Conservation (phyloP, 2,329 filamentous ascomycete genomes). For the Fusarium graminum region DNA sequence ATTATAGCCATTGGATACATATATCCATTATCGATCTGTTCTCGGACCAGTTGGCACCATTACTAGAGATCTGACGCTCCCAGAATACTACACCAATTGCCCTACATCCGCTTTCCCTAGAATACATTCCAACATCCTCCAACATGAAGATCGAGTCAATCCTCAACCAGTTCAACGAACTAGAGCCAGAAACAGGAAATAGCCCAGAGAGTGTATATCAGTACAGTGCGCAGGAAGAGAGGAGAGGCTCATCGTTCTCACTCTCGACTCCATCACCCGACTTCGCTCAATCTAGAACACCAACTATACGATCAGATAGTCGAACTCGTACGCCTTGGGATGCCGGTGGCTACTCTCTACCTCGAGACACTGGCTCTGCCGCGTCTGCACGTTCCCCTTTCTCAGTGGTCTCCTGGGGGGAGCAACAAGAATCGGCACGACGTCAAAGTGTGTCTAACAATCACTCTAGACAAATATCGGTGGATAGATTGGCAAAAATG, state of each 20-base stretch:
- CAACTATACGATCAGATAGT: constrained; percentile 39
- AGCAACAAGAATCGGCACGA: constrained; percentile 43
- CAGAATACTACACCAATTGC: constrained; percentile 16
- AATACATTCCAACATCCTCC: constrained; percentile 6
- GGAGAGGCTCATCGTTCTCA: constrained; percentile 36
- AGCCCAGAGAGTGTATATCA: constrained; percentile 25
- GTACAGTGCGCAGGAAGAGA: constrained; percentile 12
- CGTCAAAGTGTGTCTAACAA: constrained; percentile 28
- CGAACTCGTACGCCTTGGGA: constrained; percentile 63
- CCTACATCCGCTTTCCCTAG: constrained; percentile 19
- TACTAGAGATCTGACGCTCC: constrained; percentile 5
- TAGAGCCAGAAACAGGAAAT: constrained; percentile 24
- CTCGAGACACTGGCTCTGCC: constrained; percentile 58
- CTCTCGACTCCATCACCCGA: constrained; percentile 55
- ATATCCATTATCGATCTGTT: constrained; percentile 22
- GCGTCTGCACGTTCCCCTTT: constrained; percentile 43
- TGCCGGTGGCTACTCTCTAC: constrained; percentile 63
- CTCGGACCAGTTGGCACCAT: background rate
- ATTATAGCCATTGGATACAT: constrained; percentile 26
- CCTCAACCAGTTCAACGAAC: constrained; percentile 44
- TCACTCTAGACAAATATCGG: constrained; percentile 52
- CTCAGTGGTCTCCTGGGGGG: constrained; percentile 43
- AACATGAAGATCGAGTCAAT: constrained; percentile 42
- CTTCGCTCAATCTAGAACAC: constrained; percentile 42
- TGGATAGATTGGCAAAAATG: constrained; percentile 47